Base-by-base conservation (phyloP, 805 yeast species). In the Alloascoidea hylecoeti region DNA sequence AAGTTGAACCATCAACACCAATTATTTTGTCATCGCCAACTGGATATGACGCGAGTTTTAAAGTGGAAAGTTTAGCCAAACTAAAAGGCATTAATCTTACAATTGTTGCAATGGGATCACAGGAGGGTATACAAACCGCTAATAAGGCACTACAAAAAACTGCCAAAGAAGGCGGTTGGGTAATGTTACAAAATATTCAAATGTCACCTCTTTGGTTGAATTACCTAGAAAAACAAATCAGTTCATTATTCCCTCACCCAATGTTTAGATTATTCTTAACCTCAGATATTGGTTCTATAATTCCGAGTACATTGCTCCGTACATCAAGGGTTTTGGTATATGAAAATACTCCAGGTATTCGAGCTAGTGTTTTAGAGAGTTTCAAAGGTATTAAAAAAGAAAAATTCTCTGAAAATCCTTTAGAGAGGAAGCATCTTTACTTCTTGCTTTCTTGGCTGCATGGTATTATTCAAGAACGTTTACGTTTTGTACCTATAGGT, bases 141-240 rank as follows among this genome's bases (percentile, higher is more conserved):
- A 70, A 68, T 16, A 56, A 60, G 37, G 71, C 72, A n/a, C 56
- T 84, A 5, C 48, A 52, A 1, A 54, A 51, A 5, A 71, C 74
- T 0, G 49, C 65, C 1, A 56, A 51, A n/a, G 49, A 50, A 1
- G 85, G 83, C 0, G 47, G 53, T 1, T 85, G 95, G 95, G 53
- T 89, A 0, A 47, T 88, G 18, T 54, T 89, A 18, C 95, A 89
- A 50, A 88, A 88, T 49, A 60, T 83, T 9, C 95, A 89, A 42
- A 68, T 80, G 65, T 72, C 92, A 0, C 58, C 68, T 1, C 53
- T 50, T 2, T 79, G 94, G 85, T 57, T 82, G 17, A 70, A 66
- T 12, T 49, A 60, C 5, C 53, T 82, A 15, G 76, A 66, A 37
- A 71, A 66, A 45, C 49, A 52, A n/a, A 51, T 75, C 35, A 63